These are phyloP conservation scores for Debaryomyces nepalensis DNA, from an alignment of 1,139 yeast genomes.

Conservation along the genomic window DNA sequence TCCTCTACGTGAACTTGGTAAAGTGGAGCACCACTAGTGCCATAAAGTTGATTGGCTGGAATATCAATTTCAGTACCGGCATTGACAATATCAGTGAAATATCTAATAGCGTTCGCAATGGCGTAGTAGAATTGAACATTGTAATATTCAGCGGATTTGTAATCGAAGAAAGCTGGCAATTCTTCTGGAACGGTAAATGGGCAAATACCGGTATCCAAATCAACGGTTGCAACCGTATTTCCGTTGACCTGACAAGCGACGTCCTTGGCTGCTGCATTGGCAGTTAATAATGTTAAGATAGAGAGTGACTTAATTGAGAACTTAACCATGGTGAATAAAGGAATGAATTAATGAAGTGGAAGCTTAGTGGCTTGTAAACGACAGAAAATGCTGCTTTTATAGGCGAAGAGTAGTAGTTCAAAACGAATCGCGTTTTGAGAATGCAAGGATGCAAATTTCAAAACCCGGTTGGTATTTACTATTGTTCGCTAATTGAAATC, in stretches of 20 bases:
- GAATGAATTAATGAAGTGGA: slow-evolving; percentile 1
- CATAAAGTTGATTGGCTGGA: slow-evolving; percentile 39
- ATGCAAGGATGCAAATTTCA: background rate
- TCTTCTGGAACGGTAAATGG: slow-evolving; percentile 40
- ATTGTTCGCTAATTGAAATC: too few species aligned
- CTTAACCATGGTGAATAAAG: slow-evolving; percentile 20
- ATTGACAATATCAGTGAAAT: slow-evolving; percentile 40
- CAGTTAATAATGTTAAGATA: slow-evolving; percentile 21
- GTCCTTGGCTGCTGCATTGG: slow-evolving; percentile 29
- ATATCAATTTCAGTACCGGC: slow-evolving; percentile 41
- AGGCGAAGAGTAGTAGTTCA: background rate
- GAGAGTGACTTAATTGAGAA: slow-evolving; percentile 20
- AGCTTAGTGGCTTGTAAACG: background rate
- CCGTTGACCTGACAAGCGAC: slow-evolving; percentile 48
- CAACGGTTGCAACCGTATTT: slow-evolving; percentile 38
- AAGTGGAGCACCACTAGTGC: slow-evolving; percentile 28
- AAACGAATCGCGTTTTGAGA: background rate
- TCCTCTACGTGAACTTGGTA: slow-evolving; percentile 37
- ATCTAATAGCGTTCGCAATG: slow-evolving; percentile 26
- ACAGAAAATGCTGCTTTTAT: background rate
- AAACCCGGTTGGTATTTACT: background rate
- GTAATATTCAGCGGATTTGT: slow-evolving; percentile 37
- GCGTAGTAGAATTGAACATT: slow-evolving; percentile 44
- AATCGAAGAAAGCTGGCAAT: slow-evolving; percentile 34
- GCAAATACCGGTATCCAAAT: slow-evolving; percentile 48